phyloP scores from a whole-genome alignment of 1,284 basidiomycete genomes.

The Termitomyces sp. region DNA sequence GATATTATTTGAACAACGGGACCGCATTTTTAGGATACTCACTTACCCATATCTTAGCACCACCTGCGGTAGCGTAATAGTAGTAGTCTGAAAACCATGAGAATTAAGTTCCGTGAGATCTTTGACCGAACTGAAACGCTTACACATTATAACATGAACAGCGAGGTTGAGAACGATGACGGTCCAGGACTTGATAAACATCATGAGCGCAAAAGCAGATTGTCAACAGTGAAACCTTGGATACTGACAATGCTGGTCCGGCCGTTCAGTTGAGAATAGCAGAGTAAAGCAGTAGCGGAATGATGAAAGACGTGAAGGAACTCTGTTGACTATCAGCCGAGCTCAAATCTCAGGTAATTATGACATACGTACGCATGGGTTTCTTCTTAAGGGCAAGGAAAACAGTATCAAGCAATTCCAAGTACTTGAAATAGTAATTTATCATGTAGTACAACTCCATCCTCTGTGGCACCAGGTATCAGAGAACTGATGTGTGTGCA shows the following conservation, averaged over 20 bases:
- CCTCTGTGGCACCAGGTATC: slow-evolving; percentile 40
- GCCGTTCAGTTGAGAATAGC: slow-evolving; percentile 92
- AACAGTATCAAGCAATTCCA: slow-evolving; percentile 92
- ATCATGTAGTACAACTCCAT: slow-evolving; percentile 95
- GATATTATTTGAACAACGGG: slow-evolving; percentile 7
- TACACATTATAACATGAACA: slow-evolving; percentile 99
- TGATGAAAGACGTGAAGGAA: slow-evolving; percentile 99
- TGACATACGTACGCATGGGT: slow-evolving; percentile 80
- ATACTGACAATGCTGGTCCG: slow-evolving; percentile 77
- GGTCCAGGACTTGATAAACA: slow-evolving; percentile 78
- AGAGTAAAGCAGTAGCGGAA: slow-evolving; percentile 94
- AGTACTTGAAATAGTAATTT: slow-evolving; percentile 97
- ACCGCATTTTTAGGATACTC: background rate
- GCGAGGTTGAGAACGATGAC: slow-evolving; percentile 89
- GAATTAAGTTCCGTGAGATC: slow-evolving; percentile 5
- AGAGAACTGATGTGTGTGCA: slow-evolving; percentile 15
- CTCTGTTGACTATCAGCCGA: slow-evolving; percentile 40
- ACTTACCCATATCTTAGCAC: slow-evolving; percentile 88
- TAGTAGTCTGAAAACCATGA: slow-evolving; percentile 74
- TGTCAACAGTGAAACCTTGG: slow-evolving; percentile 23
- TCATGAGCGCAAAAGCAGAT: slow-evolving; percentile 11
- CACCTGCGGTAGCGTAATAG: slow-evolving; percentile 94
- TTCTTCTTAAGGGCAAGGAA: slow-evolving; percentile 99
- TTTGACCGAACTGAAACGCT: slow-evolving; percentile 28
- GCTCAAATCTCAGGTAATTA: background rate